Conservation (phyloP, 106 monocot species). For the Agapanthus africanus region DNA sequence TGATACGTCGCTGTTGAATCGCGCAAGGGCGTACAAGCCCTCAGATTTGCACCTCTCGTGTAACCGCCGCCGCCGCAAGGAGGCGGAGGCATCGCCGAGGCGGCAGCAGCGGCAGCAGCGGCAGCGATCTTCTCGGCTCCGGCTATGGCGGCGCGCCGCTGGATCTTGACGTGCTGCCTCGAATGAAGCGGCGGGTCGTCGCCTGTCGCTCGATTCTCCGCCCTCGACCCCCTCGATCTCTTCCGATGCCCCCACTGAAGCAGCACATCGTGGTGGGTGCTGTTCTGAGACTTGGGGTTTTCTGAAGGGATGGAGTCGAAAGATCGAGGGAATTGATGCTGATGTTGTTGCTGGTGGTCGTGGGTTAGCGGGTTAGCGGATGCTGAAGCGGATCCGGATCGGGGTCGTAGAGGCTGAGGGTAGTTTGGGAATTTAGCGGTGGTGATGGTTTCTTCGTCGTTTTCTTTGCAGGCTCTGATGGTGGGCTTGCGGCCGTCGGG, state of each 20-base stretch:
- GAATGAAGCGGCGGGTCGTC: background rate
- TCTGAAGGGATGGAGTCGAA: background rate
- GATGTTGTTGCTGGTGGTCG: background rate
- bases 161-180: slow-evolving; percentile 35
- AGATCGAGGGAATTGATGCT: background rate
- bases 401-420: slow-evolving; percentile 1
- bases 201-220: slow-evolving; percentile 27
- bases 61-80: too few species aligned
- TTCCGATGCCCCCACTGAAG: slow-evolving; percentile 78
- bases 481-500: background rate
- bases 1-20: too few species aligned
- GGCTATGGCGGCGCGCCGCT: slow-evolving; percentile 31
- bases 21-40: too few species aligned
- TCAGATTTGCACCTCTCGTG: too few species aligned
- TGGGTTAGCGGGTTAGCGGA: slow-evolving; percentile 6
- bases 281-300: slow-evolving; percentile 11
- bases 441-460: background rate
- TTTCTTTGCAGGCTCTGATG: background rate
- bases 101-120: slow-evolving; percentile 12
- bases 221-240: slow-evolving; percentile 49
- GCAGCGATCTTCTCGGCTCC: slow-evolving; percentile 17
- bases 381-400: slow-evolving; percentile 1
- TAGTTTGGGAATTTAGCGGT: background rate
- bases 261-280: slow-evolving; percentile 19
- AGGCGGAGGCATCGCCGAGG: too few species aligned